Base-by-base conservation (phyloP, 2,329 filamentous ascomycete genomes). In the Neoarthrinium moseri region DNA sequence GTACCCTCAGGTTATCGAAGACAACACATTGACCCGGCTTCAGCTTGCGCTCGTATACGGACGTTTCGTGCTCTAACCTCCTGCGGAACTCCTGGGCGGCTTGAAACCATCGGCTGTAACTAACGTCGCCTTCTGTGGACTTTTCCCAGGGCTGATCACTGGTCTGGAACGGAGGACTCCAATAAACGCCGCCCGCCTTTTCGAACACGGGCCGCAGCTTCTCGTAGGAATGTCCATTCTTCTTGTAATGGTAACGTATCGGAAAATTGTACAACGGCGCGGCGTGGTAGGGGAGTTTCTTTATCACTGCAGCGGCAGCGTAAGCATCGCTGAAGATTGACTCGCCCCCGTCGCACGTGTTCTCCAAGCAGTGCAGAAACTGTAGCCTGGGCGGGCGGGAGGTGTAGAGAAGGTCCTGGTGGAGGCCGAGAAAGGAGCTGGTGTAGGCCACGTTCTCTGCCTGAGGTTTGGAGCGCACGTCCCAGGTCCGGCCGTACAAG, bases 391-490 rank as follows among this genome's bases (percentile, higher is more conserved):
- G 92, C 3, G 89, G 83, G 41, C 89, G 80, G 12, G 78, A 71
- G 67, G 94, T 86, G 69, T 97, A 97, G 45, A 96, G 76, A 32
- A 97, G 77, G 63, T 97, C 94, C 81, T 96, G 94, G 69, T 99
- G 94, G 38, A 96, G 83, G 13, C 88, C 89, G 2, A 97, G 81
- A 59, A 84, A 85, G 39, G 85, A 78, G 59, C 80, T 85, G 1
- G 92, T 96, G 69, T 97, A 91, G 8, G 94, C 92, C 4, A 96
- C 88, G 62, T 97, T 97, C 61, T 92, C 91, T 20, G 91, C 89
- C 45, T 89, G 66, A 2, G 87, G 85, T 43, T 95, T 86, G 4
- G 85, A 89, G 44, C 83, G 81, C 11, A 97, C 92, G 65, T 96
- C 87, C 83, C 91, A 97, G 0, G 90, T 95, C 55, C 78, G 74